Evolutionary conservation across 2,329 filamentous ascomycete species (phyloP).

Genomic region (Beauveria australis): DNA sequence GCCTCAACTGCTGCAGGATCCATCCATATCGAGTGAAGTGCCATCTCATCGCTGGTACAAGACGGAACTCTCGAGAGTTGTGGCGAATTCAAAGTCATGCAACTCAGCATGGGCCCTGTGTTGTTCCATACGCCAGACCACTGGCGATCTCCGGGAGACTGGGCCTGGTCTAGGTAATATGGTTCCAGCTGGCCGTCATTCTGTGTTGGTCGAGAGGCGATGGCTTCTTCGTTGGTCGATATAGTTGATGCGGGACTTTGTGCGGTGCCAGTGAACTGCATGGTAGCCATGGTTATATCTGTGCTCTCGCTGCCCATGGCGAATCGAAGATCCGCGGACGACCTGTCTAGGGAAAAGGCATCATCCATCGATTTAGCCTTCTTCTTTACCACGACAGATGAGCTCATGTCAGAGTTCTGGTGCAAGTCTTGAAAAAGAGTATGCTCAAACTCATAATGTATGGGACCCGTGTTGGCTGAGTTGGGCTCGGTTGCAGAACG

Average conservation of each 20-base stretch:
- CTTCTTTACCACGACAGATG: not conserved
- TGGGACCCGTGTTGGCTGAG: not conserved
- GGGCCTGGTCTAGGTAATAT: not conserved
- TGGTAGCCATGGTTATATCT: not conserved
- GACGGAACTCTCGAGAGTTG: not conserved
- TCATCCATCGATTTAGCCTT: conserved; percentile 12
- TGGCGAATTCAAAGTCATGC: not conserved
- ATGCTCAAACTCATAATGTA: conserved; percentile 10
- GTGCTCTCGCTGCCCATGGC: not conserved
- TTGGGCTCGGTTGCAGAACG: conserved; percentile 7
- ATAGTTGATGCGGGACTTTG: conserved; percentile 4
- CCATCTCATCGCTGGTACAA: conserved; percentile 8
- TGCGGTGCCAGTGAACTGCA: not conserved
- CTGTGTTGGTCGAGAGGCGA: not conserved
- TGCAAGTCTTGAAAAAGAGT: conserved; percentile 9
- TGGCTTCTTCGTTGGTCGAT: conserved; percentile 1
- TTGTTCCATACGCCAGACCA: conserved; percentile 3
- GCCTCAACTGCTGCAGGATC: not conserved
- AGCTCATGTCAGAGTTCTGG: not conserved
- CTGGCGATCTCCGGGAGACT: not conserved
- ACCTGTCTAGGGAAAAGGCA: not conserved
- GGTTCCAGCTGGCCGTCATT: not conserved
- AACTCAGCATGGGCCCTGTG: not conserved
- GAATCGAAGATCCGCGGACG: not conserved
- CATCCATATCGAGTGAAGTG: not conserved